phyloP scores from a whole-genome alignment of 306 rosid species.

The Prunus kanzakura region DNA sequence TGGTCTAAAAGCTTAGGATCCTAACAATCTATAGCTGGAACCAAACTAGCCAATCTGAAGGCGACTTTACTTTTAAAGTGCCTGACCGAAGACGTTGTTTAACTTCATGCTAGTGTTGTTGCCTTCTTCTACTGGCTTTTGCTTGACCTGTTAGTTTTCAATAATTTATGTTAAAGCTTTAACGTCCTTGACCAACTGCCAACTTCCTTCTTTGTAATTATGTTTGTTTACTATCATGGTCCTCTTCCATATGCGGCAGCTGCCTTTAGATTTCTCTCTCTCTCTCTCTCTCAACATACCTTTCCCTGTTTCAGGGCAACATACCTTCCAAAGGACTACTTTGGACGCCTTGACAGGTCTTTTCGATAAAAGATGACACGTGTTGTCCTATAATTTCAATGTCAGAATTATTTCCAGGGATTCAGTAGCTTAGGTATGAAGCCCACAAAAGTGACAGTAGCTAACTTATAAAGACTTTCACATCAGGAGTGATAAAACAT shows the following conservation, averaged over 20 bases:
- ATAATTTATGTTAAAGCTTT: conserved; percentile 27
- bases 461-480: neutral
- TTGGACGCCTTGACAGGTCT: neutral
- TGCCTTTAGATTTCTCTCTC: neutral
- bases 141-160: conserved; percentile 7
- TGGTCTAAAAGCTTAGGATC: neutral
- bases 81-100: conserved; percentile 4
- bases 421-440: neutral
- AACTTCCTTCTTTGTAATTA: conserved; percentile 13
- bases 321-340: neutral
- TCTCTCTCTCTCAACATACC: neutral
- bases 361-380: conserved; percentile 1
- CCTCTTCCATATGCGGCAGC: neutral
- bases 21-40: neutral
- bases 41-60: neutral
- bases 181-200: conserved; percentile 42
- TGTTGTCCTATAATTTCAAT: neutral
- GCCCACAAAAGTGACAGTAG: neutral
- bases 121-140: neutral
- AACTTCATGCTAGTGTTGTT: conserved; percentile 11
- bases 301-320: neutral
- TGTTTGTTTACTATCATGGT: neutral
- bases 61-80: neutral
- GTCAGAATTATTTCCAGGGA: neutral
- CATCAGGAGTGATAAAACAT: too few species aligned